Base-by-base conservation (phyloP, 2,329 filamentous ascomycete genomes). In the Ophiocordyceps robertsii region DNA sequence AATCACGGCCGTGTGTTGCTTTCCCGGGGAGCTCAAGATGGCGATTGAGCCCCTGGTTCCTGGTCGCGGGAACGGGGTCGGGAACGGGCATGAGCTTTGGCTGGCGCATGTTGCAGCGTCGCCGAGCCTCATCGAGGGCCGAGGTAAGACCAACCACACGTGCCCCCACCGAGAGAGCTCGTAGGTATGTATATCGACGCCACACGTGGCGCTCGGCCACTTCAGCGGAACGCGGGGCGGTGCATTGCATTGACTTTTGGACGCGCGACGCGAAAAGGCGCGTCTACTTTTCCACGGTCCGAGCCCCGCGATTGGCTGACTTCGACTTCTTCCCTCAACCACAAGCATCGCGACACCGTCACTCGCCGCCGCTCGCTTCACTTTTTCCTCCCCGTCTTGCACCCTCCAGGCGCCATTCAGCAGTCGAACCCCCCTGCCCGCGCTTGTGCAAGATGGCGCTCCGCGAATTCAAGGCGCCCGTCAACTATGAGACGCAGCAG, bases 401-500 rank as follows among this genome's bases (percentile, higher is more conserved):
- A 16, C 6, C 16, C 33, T 17, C 47, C 46, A 41, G 43, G 46
- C 35, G 46, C 43, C 44, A 49, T 37, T 47, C 38, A 47, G 10
- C 13, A 3, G 6, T n/a, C 21, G 37, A 29, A 9, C 12, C 8
- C 24, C n/a, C 12, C 24, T 9, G 14, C 9, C 27, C 17, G 16
- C 3, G 2, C 51, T 47, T 42, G 42, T 47, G 51, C 56, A 66
- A 49, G 52, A 95, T 95, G 90, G 83, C 88, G 73, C 83, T 95
- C 57, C 76, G 88, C 57, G 81, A 83, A 51, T 83, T 82, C 63
- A 80, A 75, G 58, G 73, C 80, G 52, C 77, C 83, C 41, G 87
- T 95, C 55, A 82, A 94, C 62, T 98, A 98, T 67, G 76, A 80
- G 56, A 79, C 80, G 56, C 92, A 98, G 64, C 79, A 92, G 65